Conservation (phyloP, 2,329 filamentous ascomycete species). For the Phyllosticta citriasiana region DNA sequence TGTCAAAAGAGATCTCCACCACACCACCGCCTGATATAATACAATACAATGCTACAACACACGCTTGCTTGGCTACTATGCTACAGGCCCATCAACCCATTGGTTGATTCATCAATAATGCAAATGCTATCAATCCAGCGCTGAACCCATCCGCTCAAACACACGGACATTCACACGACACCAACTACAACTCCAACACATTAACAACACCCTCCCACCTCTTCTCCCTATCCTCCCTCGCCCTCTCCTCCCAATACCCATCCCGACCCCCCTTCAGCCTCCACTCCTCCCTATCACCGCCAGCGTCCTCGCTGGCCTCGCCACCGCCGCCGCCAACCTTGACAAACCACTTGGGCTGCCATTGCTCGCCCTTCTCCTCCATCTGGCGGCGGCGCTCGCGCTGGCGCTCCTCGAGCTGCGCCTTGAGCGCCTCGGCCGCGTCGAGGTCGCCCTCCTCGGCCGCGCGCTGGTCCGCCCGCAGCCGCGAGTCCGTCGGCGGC, state of each 20-base stretch:
- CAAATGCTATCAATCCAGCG: not conserved
- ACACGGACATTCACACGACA: not conserved
- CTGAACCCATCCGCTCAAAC: not conserved
- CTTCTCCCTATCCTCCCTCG: constrained; percentile 37
- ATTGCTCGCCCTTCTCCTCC: constrained; percentile 62
- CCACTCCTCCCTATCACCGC: constrained; percentile 39
- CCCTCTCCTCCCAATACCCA: constrained; percentile 86
- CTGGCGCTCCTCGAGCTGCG: constrained; percentile 76
- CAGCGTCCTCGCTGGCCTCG: constrained; percentile 18
- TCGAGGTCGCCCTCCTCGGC: constrained; percentile 76
- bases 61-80: not conserved
- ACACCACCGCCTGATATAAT: no score
- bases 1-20: no score
- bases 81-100: no score
- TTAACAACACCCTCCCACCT: constrained; percentile 50
- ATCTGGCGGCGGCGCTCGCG: constrained; percentile 61
- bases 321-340: constrained; percentile 39
- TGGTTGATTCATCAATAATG: not conserved
- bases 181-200: constrained; percentile 37
- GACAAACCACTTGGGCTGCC: constrained; percentile 77
- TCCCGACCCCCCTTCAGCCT: constrained; percentile 69
- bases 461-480: constrained; percentile 80
- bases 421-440: constrained; percentile 73
- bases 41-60: not conserved
- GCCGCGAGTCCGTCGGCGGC: constrained; percentile 70